phyloP scores from a whole-genome alignment of 2,329 filamentous ascomycete genomes.

The Aspergillus ochraceus region DNA sequence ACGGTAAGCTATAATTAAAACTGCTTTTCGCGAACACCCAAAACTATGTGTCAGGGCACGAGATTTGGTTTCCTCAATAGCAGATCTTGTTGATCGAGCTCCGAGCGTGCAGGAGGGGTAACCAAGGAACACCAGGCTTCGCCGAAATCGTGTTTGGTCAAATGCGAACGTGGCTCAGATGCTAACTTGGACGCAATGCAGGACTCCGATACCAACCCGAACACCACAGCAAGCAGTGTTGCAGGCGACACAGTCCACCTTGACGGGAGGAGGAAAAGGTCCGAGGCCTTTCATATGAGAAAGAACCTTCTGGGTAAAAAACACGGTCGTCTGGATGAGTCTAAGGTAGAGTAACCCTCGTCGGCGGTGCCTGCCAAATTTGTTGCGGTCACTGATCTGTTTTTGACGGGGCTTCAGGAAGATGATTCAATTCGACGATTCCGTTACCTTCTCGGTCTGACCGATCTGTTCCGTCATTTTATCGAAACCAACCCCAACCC shows the following conservation, averaged over 20 bases:
- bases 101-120: slow-evolving; percentile 36
- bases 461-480: slow-evolving; percentile 96
- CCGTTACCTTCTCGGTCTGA: slow-evolving; percentile 89
- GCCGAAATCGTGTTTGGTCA: slow-evolving; percentile 45
- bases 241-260: slow-evolving; percentile 65
- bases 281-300: slow-evolving; percentile 84
- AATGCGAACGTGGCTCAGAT: not conserved
- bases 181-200: slow-evolving; percentile 24
- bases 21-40: not conserved
- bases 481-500: slow-evolving; percentile 97
- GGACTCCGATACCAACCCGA: slow-evolving; percentile 67
- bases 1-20: slow-evolving; percentile 33
- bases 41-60: not conserved
- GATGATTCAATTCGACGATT: slow-evolving; percentile 94
- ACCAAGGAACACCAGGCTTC: slow-evolving; percentile 63
- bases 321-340: slow-evolving; percentile 86
- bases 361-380: not conserved
- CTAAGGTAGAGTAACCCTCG: slow-evolving; percentile 64
- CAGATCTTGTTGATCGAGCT: slow-evolving; percentile 7
- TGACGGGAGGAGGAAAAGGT: slow-evolving; percentile 82
- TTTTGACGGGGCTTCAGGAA: slow-evolving; percentile 58
- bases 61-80: slow-evolving; percentile 4
- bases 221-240: slow-evolving; percentile 78
- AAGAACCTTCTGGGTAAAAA: slow-evolving; percentile 94
- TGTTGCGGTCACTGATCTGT: slow-evolving; percentile 15